Evolutionary conservation across 1,284 basidiomycete genomes (phyloP).

Genomic region (Irpex lacteus): DNA sequence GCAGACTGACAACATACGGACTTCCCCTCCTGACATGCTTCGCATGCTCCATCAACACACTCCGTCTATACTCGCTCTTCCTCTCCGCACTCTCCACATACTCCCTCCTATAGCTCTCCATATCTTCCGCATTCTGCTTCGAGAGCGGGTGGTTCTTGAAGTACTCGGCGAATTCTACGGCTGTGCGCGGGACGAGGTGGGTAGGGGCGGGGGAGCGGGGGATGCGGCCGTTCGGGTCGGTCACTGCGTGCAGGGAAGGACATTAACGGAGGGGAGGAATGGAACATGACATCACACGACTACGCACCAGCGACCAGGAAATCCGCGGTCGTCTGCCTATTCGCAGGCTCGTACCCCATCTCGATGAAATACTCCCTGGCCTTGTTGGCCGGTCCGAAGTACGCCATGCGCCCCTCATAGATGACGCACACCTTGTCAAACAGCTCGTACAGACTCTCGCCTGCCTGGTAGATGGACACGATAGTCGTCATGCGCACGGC

Average conservation of each 20-base stretch:
- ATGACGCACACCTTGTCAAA: conserved; percentile 68
- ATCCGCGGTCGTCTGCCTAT: conserved; percentile 58
- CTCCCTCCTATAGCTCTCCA: conserved; percentile 39
- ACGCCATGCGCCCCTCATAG: conserved; percentile 62
- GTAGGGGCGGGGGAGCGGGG: conserved; percentile 39
- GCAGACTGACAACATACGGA: conserved; percentile 28
- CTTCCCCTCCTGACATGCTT: conserved; percentile 26
- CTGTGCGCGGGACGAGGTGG: conserved; percentile 42
- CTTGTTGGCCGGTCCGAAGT: conserved; percentile 51
- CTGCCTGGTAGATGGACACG: conserved; percentile 63
- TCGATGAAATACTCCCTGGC: conserved; percentile 61
- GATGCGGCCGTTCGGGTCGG: conserved; percentile 42
- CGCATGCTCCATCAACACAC: conserved; percentile 51
- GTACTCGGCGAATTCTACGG: conserved; percentile 46
- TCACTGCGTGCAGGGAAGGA: background rate
- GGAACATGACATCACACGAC: background rate
- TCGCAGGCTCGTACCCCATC: conserved; percentile 56
- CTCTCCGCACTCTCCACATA: conserved; percentile 32
- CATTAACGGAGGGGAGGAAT: background rate
- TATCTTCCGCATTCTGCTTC: conserved; percentile 41
- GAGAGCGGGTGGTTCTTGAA: conserved; percentile 42
- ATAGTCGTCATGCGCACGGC: conserved; percentile 47
- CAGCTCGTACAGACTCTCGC: conserved; percentile 42
- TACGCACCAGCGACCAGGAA: conserved; percentile 47
- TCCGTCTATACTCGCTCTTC: conserved; percentile 41